Percentiles rank a stretch among this genome's conserved stretches.
Evolutionary conservation across 2,329 filamentous ascomycete species (phyloP).

Genomic region (Clathrospora elynae): DNA sequence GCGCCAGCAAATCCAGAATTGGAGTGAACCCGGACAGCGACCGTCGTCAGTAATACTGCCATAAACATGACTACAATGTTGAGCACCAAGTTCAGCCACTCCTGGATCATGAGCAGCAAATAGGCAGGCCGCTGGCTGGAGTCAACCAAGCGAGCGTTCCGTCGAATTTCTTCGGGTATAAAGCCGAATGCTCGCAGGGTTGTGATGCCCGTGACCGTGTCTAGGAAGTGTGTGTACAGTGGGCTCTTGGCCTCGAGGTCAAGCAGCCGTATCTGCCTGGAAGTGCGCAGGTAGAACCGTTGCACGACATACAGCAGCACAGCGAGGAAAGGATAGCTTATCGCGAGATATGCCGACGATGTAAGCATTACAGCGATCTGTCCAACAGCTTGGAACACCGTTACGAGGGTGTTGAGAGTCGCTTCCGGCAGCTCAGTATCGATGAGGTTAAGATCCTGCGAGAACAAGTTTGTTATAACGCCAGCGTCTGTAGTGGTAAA

Average conservation of each 20-base stretch:
- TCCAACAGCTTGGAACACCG: slow-evolving; percentile 1
- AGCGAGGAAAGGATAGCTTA: slow-evolving; percentile 42
- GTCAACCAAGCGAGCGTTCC: slow-evolving; percentile 41
- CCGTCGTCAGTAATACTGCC: slow-evolving; percentile 37
- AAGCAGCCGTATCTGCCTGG: slow-evolving; percentile 54
- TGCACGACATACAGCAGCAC: slow-evolving; percentile 47
- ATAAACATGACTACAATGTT: slow-evolving; percentile 41
- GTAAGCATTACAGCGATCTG: slow-evolving; percentile 21
- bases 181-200: slow-evolving; percentile 55
- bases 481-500: slow-evolving; percentile 24
- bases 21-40: slow-evolving; percentile 24
- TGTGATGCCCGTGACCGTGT: slow-evolving; percentile 52
- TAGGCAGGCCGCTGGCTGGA: slow-evolving; percentile 49
- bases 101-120: slow-evolving; percentile 49
- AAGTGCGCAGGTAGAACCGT: slow-evolving; percentile 52
- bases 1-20: slow-evolving; percentile 30
- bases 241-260: slow-evolving; percentile 57
- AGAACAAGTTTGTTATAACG: slow-evolving; percentile 23
- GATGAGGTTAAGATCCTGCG: slow-evolving; percentile 50
- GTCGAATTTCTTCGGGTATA: slow-evolving; percentile 6
- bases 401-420: neutral
- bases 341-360: slow-evolving; percentile 36
- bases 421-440: slow-evolving; percentile 46
- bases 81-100: slow-evolving; percentile 48
- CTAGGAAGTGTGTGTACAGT: slow-evolving; percentile 57